Base-by-base conservation (phyloP, 2,329 filamentous ascomycete genomes). In the Pseudocercospora cruenta region DNA sequence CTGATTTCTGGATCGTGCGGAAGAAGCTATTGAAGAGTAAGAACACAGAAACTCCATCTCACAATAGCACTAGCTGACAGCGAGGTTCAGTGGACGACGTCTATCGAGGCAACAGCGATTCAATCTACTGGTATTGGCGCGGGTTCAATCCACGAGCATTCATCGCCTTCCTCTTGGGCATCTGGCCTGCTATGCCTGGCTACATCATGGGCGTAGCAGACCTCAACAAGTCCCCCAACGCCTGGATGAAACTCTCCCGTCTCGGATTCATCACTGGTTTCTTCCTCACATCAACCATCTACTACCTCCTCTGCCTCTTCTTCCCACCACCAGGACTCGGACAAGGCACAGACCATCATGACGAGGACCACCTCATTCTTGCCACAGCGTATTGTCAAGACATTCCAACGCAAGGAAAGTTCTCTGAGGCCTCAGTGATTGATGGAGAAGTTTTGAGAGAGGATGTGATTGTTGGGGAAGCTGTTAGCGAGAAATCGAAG, bases 1-100 rank as follows among this genome's bases (percentile, higher is more conserved):
- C 69, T 26, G 74, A 76, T 63, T 75, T 73, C 67, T 73, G 70
- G 70, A 63, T 75, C 55, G 63, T 76, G 1, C 65, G 74, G 4
- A 64, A 69, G 43, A 68, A 64, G 31, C 72, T 71, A 54, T 68
- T 72, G 45, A 63, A 66, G 31, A 63, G 64, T 66, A 31, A 45
- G 64, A 24, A 7, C 4, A 31, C 1, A 28, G n/a, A 43, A 10
- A 8, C 39, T 43, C 5, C 10, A 43, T 43, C n/a, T 26, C 24
- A 5, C 24, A 26, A 26, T 26, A 26, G 24, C 24, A 26, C 24
- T 26, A 26, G 24, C 24, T 26, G 24, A 26, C 24, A 26, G 24
- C 24, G 24, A 26, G 24, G 24, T 21, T 1, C 21, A 64, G 69
- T 75, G 51, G 70, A 71, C 10, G 72, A 76, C 22, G 65, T 75